Base-by-base conservation (phyloP, 208 protist species). In the Leishmania major region DNA sequence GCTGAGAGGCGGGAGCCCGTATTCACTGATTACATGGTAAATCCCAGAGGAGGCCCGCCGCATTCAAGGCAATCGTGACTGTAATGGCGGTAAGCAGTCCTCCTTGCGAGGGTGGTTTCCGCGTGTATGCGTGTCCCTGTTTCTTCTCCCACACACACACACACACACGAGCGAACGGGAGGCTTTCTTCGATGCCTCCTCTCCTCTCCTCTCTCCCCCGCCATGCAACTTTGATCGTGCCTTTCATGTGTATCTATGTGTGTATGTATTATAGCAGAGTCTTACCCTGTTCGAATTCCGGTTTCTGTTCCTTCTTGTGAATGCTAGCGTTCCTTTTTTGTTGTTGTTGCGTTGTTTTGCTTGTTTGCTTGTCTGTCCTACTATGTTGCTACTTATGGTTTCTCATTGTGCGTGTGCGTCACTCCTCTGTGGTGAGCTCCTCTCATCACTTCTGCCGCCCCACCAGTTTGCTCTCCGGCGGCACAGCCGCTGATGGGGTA, bases 11-110 rank as follows among this genome's bases (percentile, higher is more conserved):
- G 76, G 10, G 43, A 31, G 43, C 92, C 90, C 13, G 59, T 91
- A 7, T 96, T 94, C 84, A 91, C 78, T 4, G 91, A 97, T 73
- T 92, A 88, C 81, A 72, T 96, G 31, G 82, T 90, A 70, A 73
- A 89, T 55, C 45, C 67, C 17, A 82, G 59, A n/a, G 80, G 76
- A 67, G 55, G 37, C 13, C 25, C 43, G 5, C 76, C 83, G 59
- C 81, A 25, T 22, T 45, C 45, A 28, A 77, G 51, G 43, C 11
- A 37, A 51, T 25, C 60, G 22, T 75, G 47, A 72, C 31, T 43
- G 47, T 75, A 57, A 17, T 47, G 8, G 2, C 43, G 8, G 19
- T 31, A 17, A 72, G 40, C 73, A 78, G 17, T 59, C 43, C n/a
- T 75, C 71, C 47, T 13, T 31, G 40, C 31, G 62, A 40, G 60